These are phyloP conservation scores for Senecio squalidus DNA, from an alignment of 140 eudicot genomes.

Conservation along the genomic window DNA sequence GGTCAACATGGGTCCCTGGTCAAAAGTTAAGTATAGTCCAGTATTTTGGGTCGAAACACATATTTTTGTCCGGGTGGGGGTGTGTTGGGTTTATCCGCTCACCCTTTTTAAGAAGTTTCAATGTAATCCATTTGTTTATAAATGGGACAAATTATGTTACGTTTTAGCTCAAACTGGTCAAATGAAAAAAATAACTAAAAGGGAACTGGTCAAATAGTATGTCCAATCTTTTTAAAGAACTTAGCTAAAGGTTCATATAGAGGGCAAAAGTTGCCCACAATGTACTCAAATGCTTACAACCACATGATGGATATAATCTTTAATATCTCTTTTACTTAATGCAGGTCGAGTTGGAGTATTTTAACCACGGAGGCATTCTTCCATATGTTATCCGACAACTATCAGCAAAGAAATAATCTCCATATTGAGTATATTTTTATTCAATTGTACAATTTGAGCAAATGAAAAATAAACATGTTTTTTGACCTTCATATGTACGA, in stretches of 20 bases:
- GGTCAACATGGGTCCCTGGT: not conserved
- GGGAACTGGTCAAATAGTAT: too few relatives aligned
- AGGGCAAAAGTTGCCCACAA: too few relatives aligned
- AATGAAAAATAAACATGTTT: constrained; percentile 21
- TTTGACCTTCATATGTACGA: constrained; percentile 7
- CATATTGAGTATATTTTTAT: constrained; percentile 9
- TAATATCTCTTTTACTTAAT: not conserved
- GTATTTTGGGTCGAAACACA: not conserved
- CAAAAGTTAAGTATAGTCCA: too few relatives aligned
- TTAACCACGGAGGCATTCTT: constrained; percentile 89
- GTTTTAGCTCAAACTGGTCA: not conserved
- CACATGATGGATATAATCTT: not conserved
- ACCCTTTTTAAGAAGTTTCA: too few relatives aligned
- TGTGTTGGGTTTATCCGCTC: too few relatives aligned
- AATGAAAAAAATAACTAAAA: too few relatives aligned
- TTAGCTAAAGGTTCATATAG: not conserved
- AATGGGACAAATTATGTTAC: too few relatives aligned
- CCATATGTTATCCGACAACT: constrained; percentile 85
- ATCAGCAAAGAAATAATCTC: constrained; percentile 26
- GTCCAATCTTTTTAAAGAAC: too few relatives aligned
- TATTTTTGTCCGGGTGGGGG: too few relatives aligned
- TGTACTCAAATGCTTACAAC: too few relatives aligned
- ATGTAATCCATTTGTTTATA: too few relatives aligned
- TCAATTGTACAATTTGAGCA: constrained; percentile 37
- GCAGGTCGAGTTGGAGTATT: constrained; percentile 86